Conservation (phyloP, 176 grass and related monocot species). For the Oryza longistaminata region DNA sequence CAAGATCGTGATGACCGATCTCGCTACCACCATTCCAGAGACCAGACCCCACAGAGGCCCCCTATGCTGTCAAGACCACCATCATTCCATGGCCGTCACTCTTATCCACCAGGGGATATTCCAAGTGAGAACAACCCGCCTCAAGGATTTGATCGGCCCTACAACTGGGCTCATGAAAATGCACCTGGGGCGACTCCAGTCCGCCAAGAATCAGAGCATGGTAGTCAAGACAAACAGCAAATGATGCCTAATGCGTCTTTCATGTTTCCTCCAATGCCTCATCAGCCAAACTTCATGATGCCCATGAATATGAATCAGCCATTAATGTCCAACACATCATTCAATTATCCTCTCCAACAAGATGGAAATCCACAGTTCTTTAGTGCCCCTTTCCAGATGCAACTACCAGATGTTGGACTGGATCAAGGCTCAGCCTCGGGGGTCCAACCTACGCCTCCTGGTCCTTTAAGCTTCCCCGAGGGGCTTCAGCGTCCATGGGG, state of each 20-base stretch:
- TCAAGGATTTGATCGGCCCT: slow-evolving; percentile 56
- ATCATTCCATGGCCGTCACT: slow-evolving; percentile 54
- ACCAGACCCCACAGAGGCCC: slow-evolving; percentile 57
- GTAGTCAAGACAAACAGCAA: slow-evolving; percentile 60
- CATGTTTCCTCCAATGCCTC: slow-evolving; percentile 66
- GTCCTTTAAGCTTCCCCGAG: slow-evolving; percentile 42
- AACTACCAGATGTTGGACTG: slow-evolving; percentile 49
- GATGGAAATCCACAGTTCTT: slow-evolving; percentile 70
- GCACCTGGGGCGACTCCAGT: slow-evolving; percentile 42
- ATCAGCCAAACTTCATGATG: slow-evolving; percentile 71
- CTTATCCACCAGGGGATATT: slow-evolving; percentile 50
- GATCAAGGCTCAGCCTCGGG: slow-evolving; percentile 57
- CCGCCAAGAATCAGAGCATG: slow-evolving; percentile 54
- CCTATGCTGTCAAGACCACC: slow-evolving; percentile 42
- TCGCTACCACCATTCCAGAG: slow-evolving; percentile 61
- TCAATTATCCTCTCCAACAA: slow-evolving; percentile 58
- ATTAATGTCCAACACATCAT: slow-evolving; percentile 40
- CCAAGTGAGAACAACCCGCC: slow-evolving; percentile 53
- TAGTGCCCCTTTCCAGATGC: slow-evolving; percentile 63
- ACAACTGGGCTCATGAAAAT: slow-evolving; percentile 48
- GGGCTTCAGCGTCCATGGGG: slow-evolving; percentile 59
- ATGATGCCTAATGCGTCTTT: slow-evolving; percentile 53
- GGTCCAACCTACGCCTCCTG: slow-evolving; percentile 43
- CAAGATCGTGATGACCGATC: slow-evolving; percentile 65
- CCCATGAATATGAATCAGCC: slow-evolving; percentile 77